Conservation (phyloP, 2,329 filamentous ascomycete species). For the Penicillium hordei region DNA sequence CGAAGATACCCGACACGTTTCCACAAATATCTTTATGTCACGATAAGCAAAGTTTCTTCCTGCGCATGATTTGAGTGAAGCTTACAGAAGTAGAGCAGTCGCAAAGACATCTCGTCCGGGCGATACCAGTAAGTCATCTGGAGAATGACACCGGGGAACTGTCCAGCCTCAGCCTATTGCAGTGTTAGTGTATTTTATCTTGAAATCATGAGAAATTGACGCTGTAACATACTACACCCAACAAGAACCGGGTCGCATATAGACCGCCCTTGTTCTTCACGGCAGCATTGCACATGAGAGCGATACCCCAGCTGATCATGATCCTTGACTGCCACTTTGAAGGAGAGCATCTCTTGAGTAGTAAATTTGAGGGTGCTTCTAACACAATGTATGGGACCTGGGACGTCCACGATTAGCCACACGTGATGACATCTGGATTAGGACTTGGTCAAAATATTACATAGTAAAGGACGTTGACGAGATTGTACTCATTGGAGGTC, state of each 20-base stretch:
- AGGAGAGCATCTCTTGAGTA: conserved; percentile 33
- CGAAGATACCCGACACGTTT: conserved; percentile 44
- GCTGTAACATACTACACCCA: conserved; percentile 36
- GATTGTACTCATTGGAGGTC: conserved; percentile 33
- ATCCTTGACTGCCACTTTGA: conserved; percentile 35
- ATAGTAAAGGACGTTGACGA: conserved; percentile 40
- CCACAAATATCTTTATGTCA: conserved; percentile 39
- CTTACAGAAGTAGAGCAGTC: conserved; percentile 50
- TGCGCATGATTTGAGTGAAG: too few species aligned
- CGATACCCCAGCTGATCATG: conserved; percentile 29
- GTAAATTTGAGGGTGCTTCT: conserved; percentile 30
- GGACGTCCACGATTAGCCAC: background rate
- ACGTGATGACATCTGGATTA: background rate
- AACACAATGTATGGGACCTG: conserved; percentile 28
- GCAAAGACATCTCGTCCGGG: conserved; percentile 46
- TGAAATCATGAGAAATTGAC: background rate
- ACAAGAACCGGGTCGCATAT: conserved; percentile 43
- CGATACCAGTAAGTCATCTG: conserved; percentile 52
- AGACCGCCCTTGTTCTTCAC: conserved; percentile 42
- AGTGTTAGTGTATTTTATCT: background rate
- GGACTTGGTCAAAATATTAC: conserved; percentile 16
- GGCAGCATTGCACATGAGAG: conserved; percentile 41
- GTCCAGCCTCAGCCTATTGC: conserved; percentile 39
- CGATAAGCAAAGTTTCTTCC: background rate
- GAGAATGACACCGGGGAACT: conserved; percentile 45